phyloP scores from a whole-genome alignment of 163 green algal species.

The Chlorella variabilis region DNA sequence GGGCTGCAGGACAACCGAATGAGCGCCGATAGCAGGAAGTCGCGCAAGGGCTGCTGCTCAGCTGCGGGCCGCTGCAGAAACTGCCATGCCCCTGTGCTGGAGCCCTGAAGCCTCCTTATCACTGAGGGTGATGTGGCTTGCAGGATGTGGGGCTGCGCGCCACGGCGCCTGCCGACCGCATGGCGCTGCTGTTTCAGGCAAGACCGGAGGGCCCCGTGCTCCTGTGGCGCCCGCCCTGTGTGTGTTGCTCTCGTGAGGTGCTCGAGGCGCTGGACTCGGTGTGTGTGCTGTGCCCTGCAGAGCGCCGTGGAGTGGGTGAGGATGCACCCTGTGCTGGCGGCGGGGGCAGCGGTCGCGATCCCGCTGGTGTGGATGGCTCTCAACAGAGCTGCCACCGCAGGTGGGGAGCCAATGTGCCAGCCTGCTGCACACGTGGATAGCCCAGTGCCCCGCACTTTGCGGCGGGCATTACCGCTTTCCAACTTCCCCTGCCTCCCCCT shows the following conservation, averaged over 20 bases:
- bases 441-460: no score
- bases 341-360: neutral
- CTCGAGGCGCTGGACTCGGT: neutral
- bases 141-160: neutral
- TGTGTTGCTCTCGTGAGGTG: neutral
- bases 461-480: no score
- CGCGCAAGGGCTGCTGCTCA: no score
- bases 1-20: no score
- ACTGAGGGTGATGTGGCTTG: no score
- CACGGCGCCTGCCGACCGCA: neutral
- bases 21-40: no score
- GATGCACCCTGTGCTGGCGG: neutral
- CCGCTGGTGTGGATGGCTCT: neutral
- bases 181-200: neutral
- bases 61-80: no score
- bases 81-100: no score
- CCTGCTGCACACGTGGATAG: no score
- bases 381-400: neutral
- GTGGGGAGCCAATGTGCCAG: no score
- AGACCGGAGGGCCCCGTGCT: neutral
- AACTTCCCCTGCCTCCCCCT: no score
- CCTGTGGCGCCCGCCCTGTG: neutral
- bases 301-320: neutral
- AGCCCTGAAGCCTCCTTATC: no score
- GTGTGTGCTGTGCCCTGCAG: neutral